Base-by-base conservation (phyloP, 2,329 filamentous ascomycete species). In the Ilyonectria mors-panacis region DNA sequence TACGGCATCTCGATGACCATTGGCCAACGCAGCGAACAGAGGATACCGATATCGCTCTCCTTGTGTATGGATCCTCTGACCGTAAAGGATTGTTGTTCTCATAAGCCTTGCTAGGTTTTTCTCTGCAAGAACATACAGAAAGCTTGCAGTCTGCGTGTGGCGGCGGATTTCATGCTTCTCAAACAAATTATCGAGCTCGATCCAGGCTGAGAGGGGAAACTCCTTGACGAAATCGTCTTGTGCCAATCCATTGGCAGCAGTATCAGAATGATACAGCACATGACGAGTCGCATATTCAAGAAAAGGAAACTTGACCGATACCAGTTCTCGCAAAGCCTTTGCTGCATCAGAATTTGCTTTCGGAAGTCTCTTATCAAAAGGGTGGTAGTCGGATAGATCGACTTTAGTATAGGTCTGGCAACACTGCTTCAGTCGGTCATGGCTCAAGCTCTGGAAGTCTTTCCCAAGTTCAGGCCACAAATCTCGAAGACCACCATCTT, bases 401-500 rank as follows among this genome's bases (percentile, higher is more conserved):
- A 48, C 21, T 26, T 21, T 23, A 1, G 44, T 33, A 19, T 66
- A 63, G 3, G 5, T 1, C 2, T 6, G 8, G 12, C 72, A 75
- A 2, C 62, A 70, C 0, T 39, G 33, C 13, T 72, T 65, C 1
- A 75, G 39, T 0, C 47, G 26, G 0, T 68, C 59, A 7, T 75
- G 71, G 1, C 56, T 55, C n/a, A 28, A 13, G 2, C 59, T 59
- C 15, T 21, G 1, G 0, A 62, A 26, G n/a, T 50, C 9, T 0
- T 9, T 30, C 0, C 6, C 7, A 0, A 37, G 19, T 0, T 62
- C 53, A 0, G 60, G 56, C 66, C 68, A 65, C 1, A 77, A 13
- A 1, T 55, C 21, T 0, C 21, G 35, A 0, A 82, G 12, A 6
- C 6, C 61, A 0, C 83, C 81, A 0, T 71, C 78, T 10, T 78